phyloP scores from a whole-genome alignment of 2,329 filamentous ascomycete genomes.

The Alternaria arborescens region DNA sequence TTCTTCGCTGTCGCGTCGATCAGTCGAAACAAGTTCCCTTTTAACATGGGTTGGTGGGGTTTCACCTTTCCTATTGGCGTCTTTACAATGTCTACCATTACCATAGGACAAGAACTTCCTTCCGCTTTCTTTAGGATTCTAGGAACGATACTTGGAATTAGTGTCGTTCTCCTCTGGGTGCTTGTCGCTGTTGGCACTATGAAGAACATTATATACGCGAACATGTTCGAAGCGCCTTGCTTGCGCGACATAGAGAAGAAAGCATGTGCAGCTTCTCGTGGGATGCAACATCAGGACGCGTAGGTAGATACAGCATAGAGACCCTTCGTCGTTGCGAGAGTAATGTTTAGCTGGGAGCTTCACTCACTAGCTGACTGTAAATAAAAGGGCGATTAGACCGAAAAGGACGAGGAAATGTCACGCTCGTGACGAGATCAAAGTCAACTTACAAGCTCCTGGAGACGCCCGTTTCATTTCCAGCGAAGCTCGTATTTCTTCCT shows the following conservation, averaged over 20 bases:
- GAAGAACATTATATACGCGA: conserved; percentile 57
- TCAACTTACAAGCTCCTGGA: no score
- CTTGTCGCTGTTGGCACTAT: conserved; percentile 61
- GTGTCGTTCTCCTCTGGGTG: conserved; percentile 64
- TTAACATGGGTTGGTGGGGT: conserved; percentile 71
- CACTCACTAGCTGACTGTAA: no score
- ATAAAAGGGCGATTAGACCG: no score
- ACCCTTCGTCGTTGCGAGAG: no score
- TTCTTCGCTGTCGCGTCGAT: conserved; percentile 62
- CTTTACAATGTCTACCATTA: conserved; percentile 51
- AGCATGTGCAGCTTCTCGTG: conserved; percentile 16
- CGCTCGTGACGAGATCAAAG: no score
- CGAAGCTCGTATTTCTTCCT: not conserved
- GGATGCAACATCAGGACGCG: conserved; percentile 9
- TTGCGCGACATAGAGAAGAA: conserved; percentile 46
- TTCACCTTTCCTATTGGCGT: conserved; percentile 68
- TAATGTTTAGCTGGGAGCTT: no score
- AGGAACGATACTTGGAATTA: conserved; percentile 59
- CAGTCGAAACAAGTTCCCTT: conserved; percentile 58
- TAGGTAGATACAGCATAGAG: not conserved
- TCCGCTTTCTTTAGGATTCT: conserved; percentile 65
- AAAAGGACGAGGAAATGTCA: no score
- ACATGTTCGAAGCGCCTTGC: conserved; percentile 65
- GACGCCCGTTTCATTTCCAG: not conserved
- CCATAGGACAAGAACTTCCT: conserved; percentile 60